These are phyloP conservation scores for Jimgerdemannia flammicorona DNA, from an alignment of 192 early-diverging fungal species.

Conservation along the genomic window DNA sequence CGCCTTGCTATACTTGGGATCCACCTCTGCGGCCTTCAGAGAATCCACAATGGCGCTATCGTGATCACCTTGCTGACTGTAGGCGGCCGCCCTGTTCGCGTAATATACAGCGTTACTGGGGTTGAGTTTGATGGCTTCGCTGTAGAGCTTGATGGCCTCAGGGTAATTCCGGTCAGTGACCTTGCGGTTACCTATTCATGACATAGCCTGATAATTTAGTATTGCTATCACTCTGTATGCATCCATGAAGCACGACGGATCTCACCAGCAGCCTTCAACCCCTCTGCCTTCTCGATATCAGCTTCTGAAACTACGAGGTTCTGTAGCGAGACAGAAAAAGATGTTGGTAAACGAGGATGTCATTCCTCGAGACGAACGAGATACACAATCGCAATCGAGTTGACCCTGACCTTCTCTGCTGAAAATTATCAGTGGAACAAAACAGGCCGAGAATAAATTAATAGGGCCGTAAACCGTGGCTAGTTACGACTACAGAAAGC, in stretches of 20 bases:
- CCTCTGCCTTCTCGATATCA: conserved; percentile 80
- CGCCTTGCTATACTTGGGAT: conserved; percentile 89
- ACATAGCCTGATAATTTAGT: too few species aligned
- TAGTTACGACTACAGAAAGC: neutral
- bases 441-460: neutral
- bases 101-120: conserved; percentile 90
- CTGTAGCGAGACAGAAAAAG: neutral
- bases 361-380: neutral
- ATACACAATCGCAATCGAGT: too few species aligned
- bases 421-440: neutral
- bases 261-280: conserved; percentile 68
- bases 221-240: too few species aligned
- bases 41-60: conserved; percentile 87
- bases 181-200: conserved; percentile 63
- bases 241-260: neutral
- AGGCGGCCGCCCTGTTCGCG: conserved; percentile 91
- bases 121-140: conserved; percentile 86
- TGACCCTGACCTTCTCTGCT: neutral
- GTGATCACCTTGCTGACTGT: conserved; percentile 86
- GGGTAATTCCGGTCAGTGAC: conserved; percentile 80
- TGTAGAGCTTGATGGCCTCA: conserved; percentile 86
- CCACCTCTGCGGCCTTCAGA: conserved; percentile 75
- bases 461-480: too few species aligned
- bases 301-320: conserved; percentile 38
- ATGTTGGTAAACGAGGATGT: neutral